Base-by-base conservation (phyloP, 2,329 filamentous ascomycete species). In the Ilyonectria sp. region DNA sequence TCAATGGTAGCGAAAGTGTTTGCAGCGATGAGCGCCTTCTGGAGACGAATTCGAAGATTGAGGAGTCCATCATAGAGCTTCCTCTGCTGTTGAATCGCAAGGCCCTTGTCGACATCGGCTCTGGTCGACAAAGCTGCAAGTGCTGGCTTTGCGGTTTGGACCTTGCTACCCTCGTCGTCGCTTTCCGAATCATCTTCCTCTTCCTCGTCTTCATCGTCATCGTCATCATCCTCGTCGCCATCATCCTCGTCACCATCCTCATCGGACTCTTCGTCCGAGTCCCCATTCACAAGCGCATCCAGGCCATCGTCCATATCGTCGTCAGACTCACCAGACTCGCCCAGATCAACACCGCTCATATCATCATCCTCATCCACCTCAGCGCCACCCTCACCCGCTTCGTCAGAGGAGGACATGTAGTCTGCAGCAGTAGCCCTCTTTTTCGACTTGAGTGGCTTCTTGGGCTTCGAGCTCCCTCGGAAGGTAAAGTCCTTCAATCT, bases 41-140 rank as follows among this genome's bases (percentile, higher is more conserved):
- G 97, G 19, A 99, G 83, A 68, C 95, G 93, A 77, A 99, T 98
- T 21, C 96, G 91, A 15, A 94, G 89, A 81, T 97, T 97, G 35
- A 99, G 87, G 1, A 98, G 88, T 0, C 93, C 90, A 74, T 98
- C 95, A 76, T 97, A 99, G 1, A 92, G 90, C 69, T 91, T 92
- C 58, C 94, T 90, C 82, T 99, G 96, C 64, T 91, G 86, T 75
- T 94, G 95, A 43, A 99, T 93, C 0, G 95, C 95, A 61, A 88
- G 83, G 13, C 96, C 96, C 81, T 98, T 98, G 47, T 91, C 89
- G 5, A 92, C 90, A 78, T 98, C 96, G 26, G 74, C 66, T 52
- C 74, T 72, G 53, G 72, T 79, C 52, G 79, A 79, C 15, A 78
- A 61, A 15, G 75, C 76, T n/a, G 73, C 75, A 60, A 78, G 62